phyloP scores from a whole-genome alignment of 768 basidiomycete genomes.

The Lactifluus volemus region DNA sequence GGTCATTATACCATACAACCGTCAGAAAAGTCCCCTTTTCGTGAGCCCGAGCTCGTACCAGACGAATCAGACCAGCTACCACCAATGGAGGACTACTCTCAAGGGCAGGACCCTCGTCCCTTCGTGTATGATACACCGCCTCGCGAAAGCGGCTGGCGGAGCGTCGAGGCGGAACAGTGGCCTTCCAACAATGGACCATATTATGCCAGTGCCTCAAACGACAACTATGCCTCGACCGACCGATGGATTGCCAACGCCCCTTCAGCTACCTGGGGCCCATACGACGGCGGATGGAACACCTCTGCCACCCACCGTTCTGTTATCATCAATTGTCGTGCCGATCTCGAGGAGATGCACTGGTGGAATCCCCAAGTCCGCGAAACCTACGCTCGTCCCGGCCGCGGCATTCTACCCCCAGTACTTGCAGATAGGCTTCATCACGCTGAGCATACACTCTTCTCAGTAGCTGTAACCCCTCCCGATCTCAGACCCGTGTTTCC shows the following conservation, averaged over 20 bases:
- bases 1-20: slow-evolving; percentile 23
- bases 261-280: slow-evolving; percentile 2
- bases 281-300: slow-evolving; percentile 9
- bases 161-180: slow-evolving; percentile 3
- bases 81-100: not conserved
- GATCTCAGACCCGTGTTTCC: slow-evolving; percentile 24
- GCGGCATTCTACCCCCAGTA: slow-evolving; percentile 59
- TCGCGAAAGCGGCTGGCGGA: slow-evolving; percentile 7
- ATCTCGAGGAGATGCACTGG: slow-evolving; percentile 58
- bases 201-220: slow-evolving; percentile 6
- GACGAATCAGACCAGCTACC: slow-evolving; percentile 18
- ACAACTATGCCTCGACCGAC: slow-evolving; percentile 3
- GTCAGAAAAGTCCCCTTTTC: slow-evolving; percentile 23
- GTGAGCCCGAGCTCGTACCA: slow-evolving; percentile 26
- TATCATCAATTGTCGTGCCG: slow-evolving; percentile 51
- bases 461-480: slow-evolving; percentile 38
- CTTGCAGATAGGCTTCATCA: slow-evolving; percentile 63
- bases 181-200: not conserved
- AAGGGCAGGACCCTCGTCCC: slow-evolving; percentile 6
- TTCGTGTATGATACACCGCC: slow-evolving; percentile 12
- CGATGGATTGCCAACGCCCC: slow-evolving; percentile 14
- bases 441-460: slow-evolving; percentile 62
- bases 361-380: slow-evolving; percentile 49
- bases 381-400: slow-evolving; percentile 48
- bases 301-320: slow-evolving; percentile 25